A percentile compares a stretch with the other conserved stretches of the same genome.
Evolutionary conservation across 345 rosid genomes (phyloP).

Genomic region (Populus tremula): DNA sequence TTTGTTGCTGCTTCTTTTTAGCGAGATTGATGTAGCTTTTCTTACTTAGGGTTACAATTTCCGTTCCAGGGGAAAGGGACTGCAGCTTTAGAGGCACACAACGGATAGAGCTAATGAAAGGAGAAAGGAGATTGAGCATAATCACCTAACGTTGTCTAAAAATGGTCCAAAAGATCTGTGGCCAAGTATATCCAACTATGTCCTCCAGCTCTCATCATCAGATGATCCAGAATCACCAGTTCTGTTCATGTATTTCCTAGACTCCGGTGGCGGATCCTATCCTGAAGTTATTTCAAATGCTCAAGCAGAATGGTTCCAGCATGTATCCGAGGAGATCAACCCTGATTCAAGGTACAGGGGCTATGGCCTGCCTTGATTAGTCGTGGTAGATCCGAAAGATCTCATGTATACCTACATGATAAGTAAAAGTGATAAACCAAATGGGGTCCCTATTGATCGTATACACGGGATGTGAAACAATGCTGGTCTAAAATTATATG

Average conservation of each 20-base stretch:
- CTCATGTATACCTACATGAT: neutral
- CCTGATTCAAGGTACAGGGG: slow-evolving; percentile 65
- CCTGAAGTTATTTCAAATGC: slow-evolving; percentile 72
- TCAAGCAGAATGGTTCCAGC: slow-evolving; percentile 75
- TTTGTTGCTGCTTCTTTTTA: no score
- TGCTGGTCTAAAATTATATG: neutral
- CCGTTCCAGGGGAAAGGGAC: slow-evolving; percentile 29
- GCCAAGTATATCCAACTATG: slow-evolving; percentile 87
- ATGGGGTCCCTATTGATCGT: no score
- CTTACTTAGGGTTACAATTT: slow-evolving; percentile 1
- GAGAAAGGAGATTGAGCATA: slow-evolving; percentile 46
- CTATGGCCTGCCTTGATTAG: neutral
- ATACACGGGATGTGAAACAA: neutral
- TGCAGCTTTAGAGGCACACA: slow-evolving; percentile 57
- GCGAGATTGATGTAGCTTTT: slow-evolving; percentile 9
- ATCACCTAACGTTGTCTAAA: slow-evolving; percentile 45
- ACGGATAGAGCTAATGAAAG: slow-evolving; percentile 55
- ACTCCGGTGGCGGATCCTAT: slow-evolving; percentile 93
- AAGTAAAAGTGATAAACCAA: no score
- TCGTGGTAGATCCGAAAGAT: neutral
- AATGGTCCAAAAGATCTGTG: slow-evolving; percentile 63
- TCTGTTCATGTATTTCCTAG: slow-evolving; percentile 68
- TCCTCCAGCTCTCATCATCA: slow-evolving; percentile 42
- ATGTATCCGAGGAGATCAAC: slow-evolving; percentile 50
- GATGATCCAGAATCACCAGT: slow-evolving; percentile 33